A percentile compares a stretch with the other conserved stretches of the same genome.
phyloP scores from a whole-genome alignment of 2,329 filamentous ascomycete species.

The Biscogniauxia marginata region DNA sequence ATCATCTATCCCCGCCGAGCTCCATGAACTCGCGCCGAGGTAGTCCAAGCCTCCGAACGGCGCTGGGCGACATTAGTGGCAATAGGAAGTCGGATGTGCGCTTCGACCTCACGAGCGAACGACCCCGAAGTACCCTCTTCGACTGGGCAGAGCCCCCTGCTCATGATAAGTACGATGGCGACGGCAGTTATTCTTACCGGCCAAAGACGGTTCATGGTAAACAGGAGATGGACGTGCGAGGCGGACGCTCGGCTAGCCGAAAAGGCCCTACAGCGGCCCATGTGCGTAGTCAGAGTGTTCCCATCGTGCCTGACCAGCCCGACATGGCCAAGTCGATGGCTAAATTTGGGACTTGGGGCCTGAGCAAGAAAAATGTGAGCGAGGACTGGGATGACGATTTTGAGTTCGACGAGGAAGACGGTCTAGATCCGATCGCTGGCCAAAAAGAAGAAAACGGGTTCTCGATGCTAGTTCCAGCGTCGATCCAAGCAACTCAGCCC shows the following conservation, averaged over 20 bases:
- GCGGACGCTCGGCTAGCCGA: constrained; percentile 65
- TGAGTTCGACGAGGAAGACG: constrained; percentile 58
- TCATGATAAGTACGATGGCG: constrained; percentile 59
- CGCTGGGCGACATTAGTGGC: constrained; percentile 53
- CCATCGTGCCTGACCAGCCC: constrained; percentile 63
- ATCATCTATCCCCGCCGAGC: constrained; percentile 57
- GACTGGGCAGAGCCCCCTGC: constrained; percentile 71
- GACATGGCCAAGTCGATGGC: constrained; percentile 56
- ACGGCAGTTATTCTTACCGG: constrained; percentile 55
- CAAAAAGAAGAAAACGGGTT: constrained; percentile 38
- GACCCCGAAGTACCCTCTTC: constrained; percentile 68
- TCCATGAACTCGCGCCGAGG: constrained; percentile 54
- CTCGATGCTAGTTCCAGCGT: constrained; percentile 71
- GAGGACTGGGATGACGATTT: constrained; percentile 93
- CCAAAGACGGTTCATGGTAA: constrained; percentile 77
- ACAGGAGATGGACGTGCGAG: constrained; percentile 67
- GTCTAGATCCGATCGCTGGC: constrained; percentile 37
- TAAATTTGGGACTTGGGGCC: constrained; percentile 81
- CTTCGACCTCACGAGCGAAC: constrained; percentile 40
- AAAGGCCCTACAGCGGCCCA: constrained; percentile 69
- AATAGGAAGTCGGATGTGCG: constrained; percentile 40
- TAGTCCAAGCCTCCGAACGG: constrained; percentile 53
- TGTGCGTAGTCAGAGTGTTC: constrained; percentile 78
- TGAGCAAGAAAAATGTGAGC: constrained; percentile 74
- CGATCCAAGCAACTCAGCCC: constrained; percentile 77